Evolutionary conservation across 2,329 filamentous ascomycete genomes (phyloP).

Genomic region (Apiospora pterosperma): DNA sequence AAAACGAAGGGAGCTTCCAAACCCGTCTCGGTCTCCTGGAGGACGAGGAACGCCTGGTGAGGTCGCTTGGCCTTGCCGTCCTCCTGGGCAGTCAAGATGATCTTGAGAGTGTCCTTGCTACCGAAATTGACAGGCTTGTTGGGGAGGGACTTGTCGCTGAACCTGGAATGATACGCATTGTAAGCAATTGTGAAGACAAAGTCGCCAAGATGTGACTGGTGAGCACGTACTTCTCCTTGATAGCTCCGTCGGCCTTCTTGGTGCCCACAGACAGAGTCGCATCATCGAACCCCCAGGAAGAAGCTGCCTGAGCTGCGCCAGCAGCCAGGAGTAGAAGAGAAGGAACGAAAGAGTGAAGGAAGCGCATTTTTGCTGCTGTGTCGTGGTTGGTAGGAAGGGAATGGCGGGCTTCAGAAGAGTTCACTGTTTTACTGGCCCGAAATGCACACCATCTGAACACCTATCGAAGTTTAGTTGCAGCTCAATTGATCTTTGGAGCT

Average conservation of each 20-base stretch:
- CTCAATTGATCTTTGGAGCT: not conserved
- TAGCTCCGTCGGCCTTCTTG: constrained; percentile 59
- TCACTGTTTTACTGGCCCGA: constrained; percentile 1
- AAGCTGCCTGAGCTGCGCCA: constrained; percentile 48
- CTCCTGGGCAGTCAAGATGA: constrained; percentile 78
- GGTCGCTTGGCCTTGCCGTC: constrained; percentile 75
- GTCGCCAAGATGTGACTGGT: too few species aligned
- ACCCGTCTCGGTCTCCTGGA: constrained; percentile 71
- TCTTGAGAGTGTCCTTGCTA: constrained; percentile 70
- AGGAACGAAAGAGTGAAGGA: constrained; percentile 36
- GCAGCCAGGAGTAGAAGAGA: constrained; percentile 42
- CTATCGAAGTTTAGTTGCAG: constrained; percentile 2
- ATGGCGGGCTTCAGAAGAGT: not conserved
- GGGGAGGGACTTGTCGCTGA: constrained; percentile 57
- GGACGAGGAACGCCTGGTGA: constrained; percentile 88
- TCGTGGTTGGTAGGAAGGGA: not conserved
- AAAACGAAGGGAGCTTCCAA: constrained; percentile 87
- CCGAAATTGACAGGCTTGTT: constrained; percentile 63
- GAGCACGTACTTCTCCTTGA: constrained; percentile 64
- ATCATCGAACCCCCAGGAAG: constrained; percentile 72
- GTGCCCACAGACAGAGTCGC: constrained; percentile 62
- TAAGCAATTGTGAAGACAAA: constrained; percentile 6
- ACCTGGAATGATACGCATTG: constrained; percentile 36
- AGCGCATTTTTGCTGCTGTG: constrained; percentile 32
- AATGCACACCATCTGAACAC: constrained; percentile 7